Evolutionary conservation across 2,329 filamentous ascomycete species (phyloP), one percentile per base, ranked within the genome.

Genomic region (Calonectria hawksworthii): DNA sequence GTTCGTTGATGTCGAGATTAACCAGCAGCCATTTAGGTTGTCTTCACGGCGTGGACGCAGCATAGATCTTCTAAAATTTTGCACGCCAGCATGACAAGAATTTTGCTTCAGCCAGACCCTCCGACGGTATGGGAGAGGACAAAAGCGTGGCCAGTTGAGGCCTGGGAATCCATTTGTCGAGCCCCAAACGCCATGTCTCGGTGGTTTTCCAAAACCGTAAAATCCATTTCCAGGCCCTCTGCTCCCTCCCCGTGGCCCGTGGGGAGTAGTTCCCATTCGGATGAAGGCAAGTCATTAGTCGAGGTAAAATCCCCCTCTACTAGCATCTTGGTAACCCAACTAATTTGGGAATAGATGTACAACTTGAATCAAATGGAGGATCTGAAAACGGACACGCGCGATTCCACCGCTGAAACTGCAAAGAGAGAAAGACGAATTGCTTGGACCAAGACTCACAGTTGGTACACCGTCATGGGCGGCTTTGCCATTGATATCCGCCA

Each of bases 41-140:
- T 63, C n/a, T 63, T 63, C 34, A 63, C 56, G 7, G 56, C 56
- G 16, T 63, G 56, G 56, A 63, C 56, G 11, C 56, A 63, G 4
- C 18, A 41, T 28, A 63, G 34, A 30, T 41, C 56, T 21, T 63
- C 56, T 2, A 41, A 28, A 2, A 63, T 63, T 26, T 63, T 63
- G 13, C 56, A 63, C 4, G 13, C 26, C 2, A 21, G 34, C 13
- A 28, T 63, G 36, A 13, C 26, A 0, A 41, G 38, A 21, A 9
- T 63, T 30, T 23, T 63, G 2, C 36, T 8, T 16, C 56, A 63
- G 23, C 56, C 34, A 2, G 4, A 18, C 3, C n/a, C 56, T 10
- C 34, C 56, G 28, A 41, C 56, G 23, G 4, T 26, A 21, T 63
- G 56, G 56, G 23, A 63, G 36, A 41, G n/a, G 6, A 5, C 18